These are phyloP conservation scores for Eragrostis nindensis DNA, from an alignment of 176 grass and related monocot species.

Conservation along the genomic window DNA sequence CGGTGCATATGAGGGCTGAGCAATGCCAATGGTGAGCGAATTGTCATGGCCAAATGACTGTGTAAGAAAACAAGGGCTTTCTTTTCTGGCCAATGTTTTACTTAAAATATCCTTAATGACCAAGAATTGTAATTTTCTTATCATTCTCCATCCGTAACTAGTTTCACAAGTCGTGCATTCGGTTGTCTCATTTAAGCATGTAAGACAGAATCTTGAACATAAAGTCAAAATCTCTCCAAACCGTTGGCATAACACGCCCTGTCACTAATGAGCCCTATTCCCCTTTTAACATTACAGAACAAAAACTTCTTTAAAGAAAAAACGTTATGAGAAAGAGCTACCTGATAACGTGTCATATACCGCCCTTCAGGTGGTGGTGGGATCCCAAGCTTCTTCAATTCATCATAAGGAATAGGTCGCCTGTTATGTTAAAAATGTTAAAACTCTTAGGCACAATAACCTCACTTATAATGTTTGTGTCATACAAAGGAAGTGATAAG, in stretches of 20 bases:
- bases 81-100: background rate
- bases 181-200: background rate
- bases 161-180: background rate
- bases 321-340: constrained; percentile 11
- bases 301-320: background rate
- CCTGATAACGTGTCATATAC: constrained; percentile 88
- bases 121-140: background rate
- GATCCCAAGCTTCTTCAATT: constrained; percentile 89
- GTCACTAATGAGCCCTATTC: background rate
- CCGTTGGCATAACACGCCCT: background rate
- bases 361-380: constrained; percentile 76
- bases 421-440: constrained; percentile 37
- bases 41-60: background rate
- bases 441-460: background rate
- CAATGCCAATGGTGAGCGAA: background rate
- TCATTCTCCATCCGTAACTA: background rate
- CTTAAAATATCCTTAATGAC: background rate
- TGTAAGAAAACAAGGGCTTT: background rate
- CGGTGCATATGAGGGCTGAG: background rate
- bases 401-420: constrained; percentile 80
- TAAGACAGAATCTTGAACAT: background rate
- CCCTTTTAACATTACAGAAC: background rate
- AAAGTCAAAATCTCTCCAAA: background rate
- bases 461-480: background rate
- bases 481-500: background rate